Base-by-base conservation (phyloP, 345 rosid genomes). In the Hypericum perforatum region DNA sequence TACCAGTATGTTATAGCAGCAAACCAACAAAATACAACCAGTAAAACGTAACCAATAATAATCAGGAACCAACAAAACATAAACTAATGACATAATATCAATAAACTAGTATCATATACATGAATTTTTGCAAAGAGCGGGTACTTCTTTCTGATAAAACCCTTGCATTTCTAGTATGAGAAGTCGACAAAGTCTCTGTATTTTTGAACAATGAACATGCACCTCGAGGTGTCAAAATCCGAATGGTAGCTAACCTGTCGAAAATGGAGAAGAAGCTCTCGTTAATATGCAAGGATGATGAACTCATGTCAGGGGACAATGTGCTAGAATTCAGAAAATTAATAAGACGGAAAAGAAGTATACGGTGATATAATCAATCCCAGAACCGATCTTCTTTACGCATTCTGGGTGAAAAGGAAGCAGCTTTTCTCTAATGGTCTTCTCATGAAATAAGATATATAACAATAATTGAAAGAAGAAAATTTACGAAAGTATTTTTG, bases 101-200 rank as follows among this genome's bases (percentile, higher is more conserved):
- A n/a, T n/a, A n/a, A n/a, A n/a, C n/a, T n/a, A n/a, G n/a, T n/a
- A n/a, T n/a, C n/a, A n/a, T n/a, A n/a, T n/a, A n/a, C n/a, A 92
- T 85, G 69, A 92, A 92, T 82, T 66, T 88, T 94, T 15, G 97
- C 97, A 49, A 85, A 78, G 39, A 85, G 69, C 37, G 97, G 98
- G 68, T 88, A 88, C 65, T 83, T 92, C 77, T 80, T 88, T 74
- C 81, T 77, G 54, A 92, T 85, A 53, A 92, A 60, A 11, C 97
- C 97, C 71, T 85, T 78, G 82, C 98, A 92, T 75, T 92, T 92
- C 98, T 95, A 83, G 72, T 85, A 92, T 5, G 98, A 92, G 76
- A 92, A 88, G 70, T 88, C 97, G 6, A 85, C 71, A 41, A 69
- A 49, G 53, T 77, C 69, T 37, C 95, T 95, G 63, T 92, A 95